Evolutionary conservation across 345 rosid species (phyloP).

Genomic region (Erodium maritimum): DNA sequence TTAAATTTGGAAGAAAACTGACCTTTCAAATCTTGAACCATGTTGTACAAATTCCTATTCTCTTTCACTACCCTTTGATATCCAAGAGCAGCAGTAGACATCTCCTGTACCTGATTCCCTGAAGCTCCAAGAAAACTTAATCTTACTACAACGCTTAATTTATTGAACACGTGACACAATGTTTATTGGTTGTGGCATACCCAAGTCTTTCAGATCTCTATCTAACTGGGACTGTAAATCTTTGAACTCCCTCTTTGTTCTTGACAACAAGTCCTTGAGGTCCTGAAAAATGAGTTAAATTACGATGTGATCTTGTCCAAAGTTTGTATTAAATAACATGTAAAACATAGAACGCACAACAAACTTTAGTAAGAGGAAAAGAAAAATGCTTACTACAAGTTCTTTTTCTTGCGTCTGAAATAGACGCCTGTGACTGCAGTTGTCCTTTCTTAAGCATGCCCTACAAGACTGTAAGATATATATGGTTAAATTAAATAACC

Average conservation of each 20-base stretch:
- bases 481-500: too few relatives aligned
- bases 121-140: constrained; percentile 7
- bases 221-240: constrained; percentile 49
- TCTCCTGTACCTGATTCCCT: constrained; percentile 69
- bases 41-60: constrained; percentile 71
- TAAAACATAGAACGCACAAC: background rate
- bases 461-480: constrained; percentile 33
- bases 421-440: constrained; percentile 31
- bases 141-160: background rate
- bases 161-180: too few relatives aligned
- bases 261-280: constrained; percentile 45
- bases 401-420: constrained; percentile 64
- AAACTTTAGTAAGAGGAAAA: background rate
- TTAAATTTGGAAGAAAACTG: background rate
- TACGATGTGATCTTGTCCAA: background rate
- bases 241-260: constrained; percentile 55
- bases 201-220: constrained; percentile 51
- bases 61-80: constrained; percentile 75
- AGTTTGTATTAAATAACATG: background rate
- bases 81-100: constrained; percentile 79
- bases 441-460: constrained; percentile 28
- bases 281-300: constrained; percentile 26
- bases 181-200: constrained; percentile 21
- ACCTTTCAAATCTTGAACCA: constrained; percentile 99
- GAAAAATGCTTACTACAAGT: constrained; percentile 38